Evolutionary conservation across 768 basidiomycete genomes (phyloP).

Genomic region (Amanita phalloides): DNA sequence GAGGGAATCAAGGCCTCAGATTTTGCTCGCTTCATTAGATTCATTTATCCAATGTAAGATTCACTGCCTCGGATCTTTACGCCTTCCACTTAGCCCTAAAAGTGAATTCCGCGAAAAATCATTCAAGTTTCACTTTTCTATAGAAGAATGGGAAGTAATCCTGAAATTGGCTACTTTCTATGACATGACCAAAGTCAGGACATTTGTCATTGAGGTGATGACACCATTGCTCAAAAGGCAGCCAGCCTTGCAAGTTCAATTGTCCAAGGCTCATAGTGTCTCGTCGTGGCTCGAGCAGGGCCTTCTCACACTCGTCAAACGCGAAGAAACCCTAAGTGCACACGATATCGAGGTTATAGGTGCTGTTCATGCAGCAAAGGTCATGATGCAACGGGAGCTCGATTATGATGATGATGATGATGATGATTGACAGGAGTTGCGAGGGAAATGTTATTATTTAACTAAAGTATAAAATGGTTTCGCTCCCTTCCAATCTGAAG

Average conservation of each 20-base stretch:
- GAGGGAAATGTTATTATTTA: too few relatives aligned
- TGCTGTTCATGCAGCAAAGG: neutral
- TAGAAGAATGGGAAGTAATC: constrained; percentile 24
- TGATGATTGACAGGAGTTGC: too few relatives aligned
- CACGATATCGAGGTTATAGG: neutral
- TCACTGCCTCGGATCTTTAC: neutral
- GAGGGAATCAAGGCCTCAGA: constrained; percentile 1
- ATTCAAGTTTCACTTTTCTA: neutral
- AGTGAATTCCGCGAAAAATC: neutral
- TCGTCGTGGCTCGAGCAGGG: neutral
- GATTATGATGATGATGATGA: too few relatives aligned
- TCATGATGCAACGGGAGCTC: neutral
- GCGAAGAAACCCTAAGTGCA: neutral
- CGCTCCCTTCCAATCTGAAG: too few relatives aligned
- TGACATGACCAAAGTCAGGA: constrained; percentile 8
- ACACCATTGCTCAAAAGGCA: neutral
- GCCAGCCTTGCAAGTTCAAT: neutral
- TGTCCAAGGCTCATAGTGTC: constrained; percentile 5
- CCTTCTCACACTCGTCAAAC: neutral
- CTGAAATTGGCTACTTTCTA: constrained; percentile 28
- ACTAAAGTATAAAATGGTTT: too few relatives aligned
- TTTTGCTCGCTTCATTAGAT: constrained; percentile 8
- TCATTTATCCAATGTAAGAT: constrained; percentile 10
- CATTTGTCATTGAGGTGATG: neutral
- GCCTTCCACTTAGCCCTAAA: neutral